Evolutionary conservation across 2,329 filamentous ascomycete genomes (phyloP).

Genomic region (Exophiala alcalophila): DNA sequence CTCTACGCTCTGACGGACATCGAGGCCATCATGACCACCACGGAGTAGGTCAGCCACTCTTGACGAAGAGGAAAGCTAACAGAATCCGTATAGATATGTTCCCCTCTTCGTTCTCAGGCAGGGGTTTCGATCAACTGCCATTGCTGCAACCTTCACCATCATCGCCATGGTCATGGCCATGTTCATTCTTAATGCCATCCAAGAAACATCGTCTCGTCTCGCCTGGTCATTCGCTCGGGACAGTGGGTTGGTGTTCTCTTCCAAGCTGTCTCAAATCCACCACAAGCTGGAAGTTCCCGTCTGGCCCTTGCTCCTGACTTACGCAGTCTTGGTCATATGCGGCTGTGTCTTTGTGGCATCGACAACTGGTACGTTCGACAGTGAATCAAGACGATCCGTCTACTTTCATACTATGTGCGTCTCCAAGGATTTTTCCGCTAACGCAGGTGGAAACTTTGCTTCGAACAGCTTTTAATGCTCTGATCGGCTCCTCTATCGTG

Average conservation of each 20-base stretch:
- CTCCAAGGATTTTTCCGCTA: too few species aligned
- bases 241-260: slow-evolving; percentile 36
- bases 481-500: slow-evolving; percentile 58
- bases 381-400: too few species aligned
- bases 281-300: slow-evolving; percentile 28
- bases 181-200: slow-evolving; percentile 56
- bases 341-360: slow-evolving; percentile 30
- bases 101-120: slow-evolving; percentile 6
- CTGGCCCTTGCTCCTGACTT: slow-evolving; percentile 28
- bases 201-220: slow-evolving; percentile 53
- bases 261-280: slow-evolving; percentile 23
- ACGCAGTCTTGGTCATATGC: slow-evolving; percentile 28
- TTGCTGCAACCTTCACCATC: slow-evolving; percentile 34
- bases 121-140: slow-evolving; percentile 17
- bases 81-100: slow-evolving; percentile 11
- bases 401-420: too few species aligned
- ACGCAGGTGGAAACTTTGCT: too few species aligned
- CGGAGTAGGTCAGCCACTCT: slow-evolving; percentile 6
- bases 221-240: slow-evolving; percentile 48
- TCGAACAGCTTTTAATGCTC: slow-evolving; percentile 50
- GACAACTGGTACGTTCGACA: slow-evolving; percentile 8
- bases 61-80: background rate
- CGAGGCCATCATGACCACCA: slow-evolving; percentile 28
- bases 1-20: slow-evolving; percentile 27
- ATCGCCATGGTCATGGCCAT: slow-evolving; percentile 51